These are phyloP conservation scores for Trichoderma guizhouense DNA, from an alignment of 2,329 filamentous ascomycete genomes.

Conservation along the genomic window DNA sequence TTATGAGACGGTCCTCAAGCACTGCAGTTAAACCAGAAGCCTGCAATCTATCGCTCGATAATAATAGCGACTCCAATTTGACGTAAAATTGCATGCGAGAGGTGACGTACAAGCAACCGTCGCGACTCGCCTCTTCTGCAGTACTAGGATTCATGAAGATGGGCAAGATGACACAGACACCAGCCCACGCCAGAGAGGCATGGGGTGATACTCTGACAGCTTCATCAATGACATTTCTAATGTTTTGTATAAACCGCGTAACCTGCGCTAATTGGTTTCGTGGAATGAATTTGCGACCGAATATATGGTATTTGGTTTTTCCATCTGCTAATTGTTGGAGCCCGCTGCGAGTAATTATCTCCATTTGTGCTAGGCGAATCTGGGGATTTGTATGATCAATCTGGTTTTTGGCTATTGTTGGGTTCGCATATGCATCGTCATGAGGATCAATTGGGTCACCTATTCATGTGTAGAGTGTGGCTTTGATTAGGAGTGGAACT, in stretches of 20 bases:
- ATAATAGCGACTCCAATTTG: not conserved
- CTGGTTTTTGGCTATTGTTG: not conserved
- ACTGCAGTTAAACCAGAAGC: not conserved
- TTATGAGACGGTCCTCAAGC: not conserved
- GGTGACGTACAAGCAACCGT: not conserved
- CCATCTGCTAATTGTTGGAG: not conserved
- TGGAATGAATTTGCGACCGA: not conserved
- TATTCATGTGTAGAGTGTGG: not conserved
- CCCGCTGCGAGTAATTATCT: not conserved
- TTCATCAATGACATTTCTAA: not conserved
- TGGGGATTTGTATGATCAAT: not conserved
- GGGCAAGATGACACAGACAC: not conserved
- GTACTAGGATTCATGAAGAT: not conserved
- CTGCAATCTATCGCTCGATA: not conserved
- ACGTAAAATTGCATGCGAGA: not conserved
- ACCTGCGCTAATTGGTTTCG: not conserved
- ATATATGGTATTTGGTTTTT: not conserved
- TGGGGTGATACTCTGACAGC: not conserved
- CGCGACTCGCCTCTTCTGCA: not conserved
- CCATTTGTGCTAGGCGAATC: accelerated
- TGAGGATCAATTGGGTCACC: not conserved
- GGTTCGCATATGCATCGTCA: not conserved
- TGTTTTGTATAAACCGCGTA: not conserved
- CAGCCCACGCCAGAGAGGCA: not conserved
- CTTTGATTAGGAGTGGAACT: not conserved